Conservation (phyloP, 257 asterid genomes). For the Knoxia roxburghii region DNA sequence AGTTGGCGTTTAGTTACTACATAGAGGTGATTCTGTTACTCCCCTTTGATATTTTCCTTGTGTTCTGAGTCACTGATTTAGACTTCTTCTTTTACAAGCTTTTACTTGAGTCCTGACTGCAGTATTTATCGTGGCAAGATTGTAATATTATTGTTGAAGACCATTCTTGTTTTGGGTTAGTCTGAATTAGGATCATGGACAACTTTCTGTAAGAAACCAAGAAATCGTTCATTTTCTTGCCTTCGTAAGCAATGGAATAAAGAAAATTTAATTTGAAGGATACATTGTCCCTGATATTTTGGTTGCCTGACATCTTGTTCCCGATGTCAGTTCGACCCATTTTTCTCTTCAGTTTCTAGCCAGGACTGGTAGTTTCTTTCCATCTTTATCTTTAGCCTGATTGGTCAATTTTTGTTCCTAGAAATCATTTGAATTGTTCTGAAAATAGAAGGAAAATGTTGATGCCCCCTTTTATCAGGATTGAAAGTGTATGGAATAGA, state of each 20-base stretch:
- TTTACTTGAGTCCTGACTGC: background rate
- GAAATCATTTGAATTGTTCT: background rate
- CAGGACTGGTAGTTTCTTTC: background rate
- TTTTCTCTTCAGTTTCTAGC: background rate
- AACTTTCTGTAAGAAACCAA: background rate
- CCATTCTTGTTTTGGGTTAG: background rate
- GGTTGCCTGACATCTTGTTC: background rate
- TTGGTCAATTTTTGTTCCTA: background rate
- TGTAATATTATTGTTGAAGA: background rate
- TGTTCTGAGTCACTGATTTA: background rate
- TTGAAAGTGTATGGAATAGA: background rate
- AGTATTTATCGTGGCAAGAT: background rate
- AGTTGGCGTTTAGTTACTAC: constrained; percentile 83
- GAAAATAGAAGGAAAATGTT: background rate
- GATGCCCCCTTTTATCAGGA: background rate
- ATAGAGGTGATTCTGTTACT: constrained; percentile 54
- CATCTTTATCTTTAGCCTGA: background rate
- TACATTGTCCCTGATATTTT: no score
- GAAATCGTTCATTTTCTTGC: background rate
- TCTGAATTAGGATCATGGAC: background rate
- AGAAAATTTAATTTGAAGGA: background rate
- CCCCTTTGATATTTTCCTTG: constrained; percentile 1
- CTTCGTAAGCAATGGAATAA: background rate
- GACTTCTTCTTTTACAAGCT: background rate
- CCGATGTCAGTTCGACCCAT: background rate